Base-by-base conservation (phyloP, 2,329 filamentous ascomycete species). In the Aspergillus sp. region DNA sequence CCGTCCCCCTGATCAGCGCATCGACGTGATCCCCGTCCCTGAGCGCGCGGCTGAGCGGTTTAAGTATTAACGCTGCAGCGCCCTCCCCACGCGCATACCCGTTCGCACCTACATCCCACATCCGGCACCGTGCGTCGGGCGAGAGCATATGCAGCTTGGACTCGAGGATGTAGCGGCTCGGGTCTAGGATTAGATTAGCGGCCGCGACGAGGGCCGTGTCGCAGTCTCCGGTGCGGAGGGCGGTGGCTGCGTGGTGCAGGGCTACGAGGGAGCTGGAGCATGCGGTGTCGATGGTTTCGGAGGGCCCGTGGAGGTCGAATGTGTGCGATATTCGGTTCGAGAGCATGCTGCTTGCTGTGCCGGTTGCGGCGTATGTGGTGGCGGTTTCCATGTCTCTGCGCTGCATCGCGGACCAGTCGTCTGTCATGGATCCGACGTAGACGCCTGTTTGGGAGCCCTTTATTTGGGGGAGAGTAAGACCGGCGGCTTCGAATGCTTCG, bases 201-300 rank as follows among this genome's bases (percentile, higher is more conserved):
- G 66, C 65, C 2, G 59, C 65, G 7, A 64, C 64, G 2, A 70
- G 37, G 4, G 70, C 67, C 1, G 44, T 40, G 3, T 33, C 37
- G 31, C 60, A 65, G 2, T 73, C 70, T 0, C 62, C 52, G 9
- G 8, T 47, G 2, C 53, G 56, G 2, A 72, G 24, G 0, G 62
- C 65, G 4, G 53, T n/a, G 27, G 70, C 75, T 0, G 78, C 78
- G 6, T 62, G 61, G 40, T 79, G 70, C 0, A 80, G 66, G 0
- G 73, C 72, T 2, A 75, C 74, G 0, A 70, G 33, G 0, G 74
- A 74, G 0, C 73, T 73, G 0, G 75, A 76, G 51, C 77, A 78
- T 0, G 73, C 75, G 0, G 71, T 75, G 52, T 77, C 72, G 1
- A 66, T 11, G 3, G 45, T 50, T 5, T 61, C 37, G 7, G 54